Base-by-base conservation (phyloP, 306 rosid species). In the Dalbergia oliveri region DNA sequence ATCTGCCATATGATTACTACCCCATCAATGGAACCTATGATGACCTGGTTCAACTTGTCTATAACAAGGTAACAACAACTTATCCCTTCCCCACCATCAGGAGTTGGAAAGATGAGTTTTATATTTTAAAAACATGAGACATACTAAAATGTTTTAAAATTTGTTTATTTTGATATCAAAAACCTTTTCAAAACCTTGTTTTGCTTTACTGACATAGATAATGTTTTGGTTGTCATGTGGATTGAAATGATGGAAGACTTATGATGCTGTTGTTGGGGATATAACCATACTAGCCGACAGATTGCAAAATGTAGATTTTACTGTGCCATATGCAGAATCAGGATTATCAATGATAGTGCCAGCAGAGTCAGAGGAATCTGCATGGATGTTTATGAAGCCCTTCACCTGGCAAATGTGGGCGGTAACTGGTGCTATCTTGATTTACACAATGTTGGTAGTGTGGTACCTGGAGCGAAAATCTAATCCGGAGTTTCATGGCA, bases 391-490 rank as follows among this genome's bases (percentile, higher is more conserved):
- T 75, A 4, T 73, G 63, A 89, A 79, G 85, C 97, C 97, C 54
- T 87, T 93, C 80, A 87, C 89, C 9, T 84, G 88, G 97, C 88
- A 86, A 69, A 61, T 83, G 88, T 93, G 97, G 97, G 64, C 12
- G 18, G 84, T 76, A 26, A 89, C 80, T 6, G 78, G 84, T 34
- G 72, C 47, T 65, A 44, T 84, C 49, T 59, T 93, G 77, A 11
- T 75, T 72, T 93, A 93, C 88, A 91, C 94, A 7, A 79, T 88
- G 91, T 8, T 83, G 7, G 49, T 81, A 7, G 84, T 91, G 9
- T 91, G 97, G 94, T 84, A 79, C 82, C 71, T 93, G 44, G 97
- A 93, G 87, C 73, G 80, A 34, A 81, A 16, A 19, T 50, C 81
- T 5, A 89, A 91, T 81, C 82, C 85, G 1, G 93, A 84, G 59